These are phyloP conservation scores for Chytriomyces sp. DNA, from an alignment of 192 early-diverging fungal genomes.

Conservation along the genomic window DNA sequence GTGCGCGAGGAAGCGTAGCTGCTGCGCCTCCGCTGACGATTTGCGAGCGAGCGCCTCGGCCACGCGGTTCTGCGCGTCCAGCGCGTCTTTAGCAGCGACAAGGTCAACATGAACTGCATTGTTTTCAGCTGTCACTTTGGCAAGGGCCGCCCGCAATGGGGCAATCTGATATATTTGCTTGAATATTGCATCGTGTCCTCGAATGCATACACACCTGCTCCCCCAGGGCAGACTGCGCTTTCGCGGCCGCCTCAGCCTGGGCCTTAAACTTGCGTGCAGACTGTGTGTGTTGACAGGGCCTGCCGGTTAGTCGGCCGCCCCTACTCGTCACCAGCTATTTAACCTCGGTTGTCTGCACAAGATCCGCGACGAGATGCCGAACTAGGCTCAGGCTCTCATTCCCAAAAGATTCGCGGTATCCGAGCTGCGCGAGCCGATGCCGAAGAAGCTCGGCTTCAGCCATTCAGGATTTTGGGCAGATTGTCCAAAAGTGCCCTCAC, in stretches of 20 bases:
- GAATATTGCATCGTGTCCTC: neutral
- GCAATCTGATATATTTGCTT: constrained; percentile 21
- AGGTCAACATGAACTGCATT: constrained; percentile 51
- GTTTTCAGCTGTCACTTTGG: constrained; percentile 51
- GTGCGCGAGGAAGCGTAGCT: constrained; percentile 50
- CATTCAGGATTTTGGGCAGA: too few relatives aligned
- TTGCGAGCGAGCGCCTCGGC: constrained; percentile 19
- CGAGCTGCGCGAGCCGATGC: constrained; percentile 49
- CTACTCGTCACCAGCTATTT: neutral
- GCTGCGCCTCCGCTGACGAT: constrained; percentile 38
- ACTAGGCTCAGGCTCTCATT: constrained; percentile 40
- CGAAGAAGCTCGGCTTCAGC: constrained; percentile 34
- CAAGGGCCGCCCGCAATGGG: constrained; percentile 46
- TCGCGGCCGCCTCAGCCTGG: neutral
- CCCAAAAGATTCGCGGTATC: constrained; percentile 44
- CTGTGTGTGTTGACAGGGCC: neutral
- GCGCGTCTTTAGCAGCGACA: constrained; percentile 38
- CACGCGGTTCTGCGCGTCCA: constrained; percentile 38
- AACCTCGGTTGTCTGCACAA: constrained; percentile 50
- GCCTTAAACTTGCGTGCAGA: constrained; percentile 37
- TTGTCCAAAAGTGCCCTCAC: too few relatives aligned
- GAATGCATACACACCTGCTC: neutral
- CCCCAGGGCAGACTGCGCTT: neutral
- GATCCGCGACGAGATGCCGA: constrained; percentile 44
- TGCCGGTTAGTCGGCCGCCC: neutral